A percentile compares a stretch with the other conserved stretches of the same genome.
phyloP scores from a whole-genome alignment of 1,284 basidiomycete genomes.

The Leucoagaricus sp. region DNA sequence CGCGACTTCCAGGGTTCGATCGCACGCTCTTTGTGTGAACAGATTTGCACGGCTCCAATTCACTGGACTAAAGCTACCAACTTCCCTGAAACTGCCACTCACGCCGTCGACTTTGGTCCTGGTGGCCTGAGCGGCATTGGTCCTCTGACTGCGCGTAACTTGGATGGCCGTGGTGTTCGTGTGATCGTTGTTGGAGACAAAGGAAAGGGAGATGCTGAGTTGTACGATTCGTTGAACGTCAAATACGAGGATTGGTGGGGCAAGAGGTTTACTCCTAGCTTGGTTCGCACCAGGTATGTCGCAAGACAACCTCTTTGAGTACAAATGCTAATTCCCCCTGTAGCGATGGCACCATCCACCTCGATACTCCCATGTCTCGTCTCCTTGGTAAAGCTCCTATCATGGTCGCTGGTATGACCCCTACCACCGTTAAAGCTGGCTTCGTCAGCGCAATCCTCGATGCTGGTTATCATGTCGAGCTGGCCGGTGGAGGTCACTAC shows the following conservation, averaged over 20 bases:
- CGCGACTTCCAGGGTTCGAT: slow-evolving; percentile 66
- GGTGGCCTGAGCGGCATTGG: slow-evolving; percentile 95
- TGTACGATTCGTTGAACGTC: slow-evolving; percentile 72
- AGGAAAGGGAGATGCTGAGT: slow-evolving; percentile 82
- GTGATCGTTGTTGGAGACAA: slow-evolving; percentile 87
- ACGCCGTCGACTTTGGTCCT: slow-evolving; percentile 95
- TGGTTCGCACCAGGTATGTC: slow-evolving; percentile 86
- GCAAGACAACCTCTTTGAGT: background rate
- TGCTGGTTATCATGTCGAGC: slow-evolving; percentile 95
- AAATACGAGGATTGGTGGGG: slow-evolving; percentile 89
- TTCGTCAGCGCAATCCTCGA: slow-evolving; percentile 91
- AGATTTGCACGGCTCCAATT: slow-evolving; percentile 91
- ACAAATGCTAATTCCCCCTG: slow-evolving; percentile 18
- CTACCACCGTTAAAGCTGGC: slow-evolving; percentile 89
- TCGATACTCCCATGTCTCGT: slow-evolving; percentile 96
- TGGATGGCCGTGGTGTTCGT: slow-evolving; percentile 92
- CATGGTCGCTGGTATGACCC: slow-evolving; percentile 99
- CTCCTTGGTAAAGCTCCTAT: slow-evolving; percentile 94
- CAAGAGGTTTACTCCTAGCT: slow-evolving; percentile 81
- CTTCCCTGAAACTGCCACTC: slow-evolving; percentile 89
- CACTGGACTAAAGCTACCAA: slow-evolving; percentile 91
- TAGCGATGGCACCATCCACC: slow-evolving; percentile 87
- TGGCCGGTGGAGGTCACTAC: slow-evolving; percentile 98
- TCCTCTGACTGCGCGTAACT: slow-evolving; percentile 84
- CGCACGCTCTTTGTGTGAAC: slow-evolving; percentile 84